Evolutionary conservation across 805 yeast species (phyloP), one percentile per base, ranked within the genome.

Genomic region (Cyberlindnera nakhonratchasimensis): DNA sequence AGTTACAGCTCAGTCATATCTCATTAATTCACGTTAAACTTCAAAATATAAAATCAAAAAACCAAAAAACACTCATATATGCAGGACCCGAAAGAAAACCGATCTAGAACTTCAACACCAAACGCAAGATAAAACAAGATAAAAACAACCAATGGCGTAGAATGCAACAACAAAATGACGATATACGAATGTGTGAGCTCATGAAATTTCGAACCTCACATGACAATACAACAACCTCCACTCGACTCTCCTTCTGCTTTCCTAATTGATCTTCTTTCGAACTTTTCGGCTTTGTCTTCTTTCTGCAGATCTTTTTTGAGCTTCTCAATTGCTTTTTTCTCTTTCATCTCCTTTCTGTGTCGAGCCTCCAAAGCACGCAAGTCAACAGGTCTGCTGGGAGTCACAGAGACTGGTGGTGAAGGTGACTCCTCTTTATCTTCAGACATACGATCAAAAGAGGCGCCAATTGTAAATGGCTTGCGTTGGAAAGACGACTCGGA

Each of bases 401-500:
- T 28, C 9, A 36, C 39, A 9, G 32, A 20, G 5, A 28, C 20
- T n/a, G 39, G 39, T n/a, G 10, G 4, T 4, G 25, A 10, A 9
- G 33, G 2, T 14, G 16, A 6, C 19, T 28, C 39, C 9, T n/a
- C 32, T 20, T 28, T 33, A n/a, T 34, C 16, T 19, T 37, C 20
- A 16, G 22, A 21, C 6, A n/a, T 22, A 17, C 25, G 20, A 14
- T 45, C 42, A 5, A 41, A 26, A 2, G 52, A 31, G 17, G 45
- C 34, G 14, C 52, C 50, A 8, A 41, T 39, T 11, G 52, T 50
- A 39, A 50, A 50, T 6, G 34, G 25, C 16, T 33, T 33, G 8
- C 36, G 16, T 12, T 33, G 19, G n/a, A 3, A 22, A 4, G 36
- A 21, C 6, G 16, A n/a, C 19, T 36, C 40, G 13, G 44, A 25